These are phyloP conservation scores for Aspergillus diversus DNA, from an alignment of 495 filamentous ascomycete genomes.

Conservation along the genomic window DNA sequence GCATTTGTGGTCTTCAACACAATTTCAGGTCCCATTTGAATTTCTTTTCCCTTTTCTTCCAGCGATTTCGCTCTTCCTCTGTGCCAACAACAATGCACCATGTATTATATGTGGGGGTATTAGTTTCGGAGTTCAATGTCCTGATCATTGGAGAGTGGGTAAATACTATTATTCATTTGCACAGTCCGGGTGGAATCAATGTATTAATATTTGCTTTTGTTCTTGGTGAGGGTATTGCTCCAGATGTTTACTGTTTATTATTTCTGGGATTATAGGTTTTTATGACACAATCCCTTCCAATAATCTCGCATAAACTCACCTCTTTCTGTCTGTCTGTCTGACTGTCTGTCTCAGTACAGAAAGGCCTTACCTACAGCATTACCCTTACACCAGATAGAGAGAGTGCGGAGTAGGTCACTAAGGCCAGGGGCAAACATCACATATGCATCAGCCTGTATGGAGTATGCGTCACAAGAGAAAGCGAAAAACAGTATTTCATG, in stretches of 20 bases:
- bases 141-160: background rate
- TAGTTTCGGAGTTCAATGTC: background rate
- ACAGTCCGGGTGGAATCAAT: background rate
- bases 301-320: background rate
- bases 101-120: background rate
- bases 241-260: background rate
- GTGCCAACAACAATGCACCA: background rate
- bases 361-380: background rate
- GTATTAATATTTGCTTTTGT: background rate
- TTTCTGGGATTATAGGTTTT: background rate
- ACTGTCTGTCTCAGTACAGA: constrained; percentile 4
- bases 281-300: background rate
- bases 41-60: background rate
- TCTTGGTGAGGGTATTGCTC: background rate
- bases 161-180: background rate
- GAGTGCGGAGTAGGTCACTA: background rate
- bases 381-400: background rate
- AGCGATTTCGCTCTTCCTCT: background rate
- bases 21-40: background rate
- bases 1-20: constrained; percentile 8
- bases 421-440: constrained; percentile 8
- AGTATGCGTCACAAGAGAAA: background rate
- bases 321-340: background rate
- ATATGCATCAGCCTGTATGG: background rate
- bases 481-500: background rate